A percentile compares a stretch with the other conserved stretches of the same genome.
phyloP scores from a whole-genome alignment of 163 green algal genomes.

The Scenedesmus sp. region DNA sequence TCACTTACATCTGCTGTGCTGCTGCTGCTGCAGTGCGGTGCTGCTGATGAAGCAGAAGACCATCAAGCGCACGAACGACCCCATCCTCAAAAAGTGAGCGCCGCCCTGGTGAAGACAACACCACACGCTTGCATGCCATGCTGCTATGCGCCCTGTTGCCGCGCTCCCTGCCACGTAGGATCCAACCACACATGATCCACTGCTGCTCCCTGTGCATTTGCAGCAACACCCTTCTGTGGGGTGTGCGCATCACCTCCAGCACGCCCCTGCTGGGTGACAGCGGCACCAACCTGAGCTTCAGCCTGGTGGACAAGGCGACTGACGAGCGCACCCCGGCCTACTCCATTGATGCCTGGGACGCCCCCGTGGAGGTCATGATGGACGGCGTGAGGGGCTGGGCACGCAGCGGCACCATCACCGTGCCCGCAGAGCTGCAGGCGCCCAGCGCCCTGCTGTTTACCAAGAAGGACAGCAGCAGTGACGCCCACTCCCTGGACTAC shows the following conservation, averaged over 20 bases:
- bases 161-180: not conserved
- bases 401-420: slow-evolving; percentile 27
- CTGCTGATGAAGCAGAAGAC: too few species aligned
- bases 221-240: not conserved
- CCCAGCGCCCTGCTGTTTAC: slow-evolving; percentile 32
- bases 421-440: not conserved
- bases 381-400: slow-evolving; percentile 42
- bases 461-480: not conserved
- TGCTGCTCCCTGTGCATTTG: not conserved
- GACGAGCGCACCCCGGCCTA: slow-evolving; percentile 6
- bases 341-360: slow-evolving; percentile 21
- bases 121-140: not conserved
- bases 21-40: too few species aligned
- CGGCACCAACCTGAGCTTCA: slow-evolving; percentile 26
- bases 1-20: too few species aligned
- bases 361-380: not conserved
- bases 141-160: not conserved
- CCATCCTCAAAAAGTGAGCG: too few species aligned
- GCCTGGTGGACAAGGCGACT: slow-evolving; percentile 16
- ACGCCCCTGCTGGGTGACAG: slow-evolving; percentile 35
- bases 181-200: too few species aligned
- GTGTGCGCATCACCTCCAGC: not conserved
- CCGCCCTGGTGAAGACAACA: too few species aligned
- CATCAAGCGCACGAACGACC: too few species aligned
- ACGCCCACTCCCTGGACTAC: slow-evolving; percentile 12